phyloP scores from a whole-genome alignment of 1,139 yeast genomes.

The Yamadazyma triangularis region DNA sequence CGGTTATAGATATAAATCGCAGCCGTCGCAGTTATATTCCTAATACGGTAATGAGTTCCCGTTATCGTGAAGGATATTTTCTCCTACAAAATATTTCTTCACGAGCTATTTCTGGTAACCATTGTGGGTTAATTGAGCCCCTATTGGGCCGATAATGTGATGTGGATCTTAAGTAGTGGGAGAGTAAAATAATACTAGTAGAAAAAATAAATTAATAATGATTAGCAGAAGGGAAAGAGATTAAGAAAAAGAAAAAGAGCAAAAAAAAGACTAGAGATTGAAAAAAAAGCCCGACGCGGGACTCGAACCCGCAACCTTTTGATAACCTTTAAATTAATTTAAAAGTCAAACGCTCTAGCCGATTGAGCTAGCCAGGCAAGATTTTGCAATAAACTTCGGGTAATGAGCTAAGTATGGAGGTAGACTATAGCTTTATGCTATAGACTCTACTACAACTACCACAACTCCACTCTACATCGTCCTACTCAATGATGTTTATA shows the following conservation, averaged over 20 bases:
- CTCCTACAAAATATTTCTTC: too few species aligned
- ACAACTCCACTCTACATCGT: too few species aligned
- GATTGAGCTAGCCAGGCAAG: conserved; percentile 34
- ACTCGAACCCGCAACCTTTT: conserved; percentile 12
- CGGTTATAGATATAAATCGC: not conserved
- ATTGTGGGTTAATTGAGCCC: too few species aligned
- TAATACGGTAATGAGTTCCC: conserved; percentile 2
- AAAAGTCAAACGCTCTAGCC: conserved; percentile 37
- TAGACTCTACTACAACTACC: too few species aligned
- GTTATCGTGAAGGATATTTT: too few species aligned
- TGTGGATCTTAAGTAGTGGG: too few species aligned
- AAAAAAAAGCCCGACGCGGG: conserved; percentile 12
- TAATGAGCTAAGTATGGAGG: too few species aligned
- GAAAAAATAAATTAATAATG: not conserved
- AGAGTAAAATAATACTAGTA: not conserved
- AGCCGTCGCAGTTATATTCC: conserved; percentile 2
- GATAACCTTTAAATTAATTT: conserved; percentile 8
- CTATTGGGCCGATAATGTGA: too few species aligned
- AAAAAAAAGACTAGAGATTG: not conserved
- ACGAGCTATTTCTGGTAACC: too few species aligned
- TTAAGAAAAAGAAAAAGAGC: conserved; percentile 1
- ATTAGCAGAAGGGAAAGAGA: not conserved
- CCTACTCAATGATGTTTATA: too few species aligned
- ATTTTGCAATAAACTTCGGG: too few species aligned
- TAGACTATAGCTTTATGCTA: too few species aligned